Base-by-base conservation (phyloP, 2,329 filamentous ascomycete species). In the Chaetomium globosum region DNA sequence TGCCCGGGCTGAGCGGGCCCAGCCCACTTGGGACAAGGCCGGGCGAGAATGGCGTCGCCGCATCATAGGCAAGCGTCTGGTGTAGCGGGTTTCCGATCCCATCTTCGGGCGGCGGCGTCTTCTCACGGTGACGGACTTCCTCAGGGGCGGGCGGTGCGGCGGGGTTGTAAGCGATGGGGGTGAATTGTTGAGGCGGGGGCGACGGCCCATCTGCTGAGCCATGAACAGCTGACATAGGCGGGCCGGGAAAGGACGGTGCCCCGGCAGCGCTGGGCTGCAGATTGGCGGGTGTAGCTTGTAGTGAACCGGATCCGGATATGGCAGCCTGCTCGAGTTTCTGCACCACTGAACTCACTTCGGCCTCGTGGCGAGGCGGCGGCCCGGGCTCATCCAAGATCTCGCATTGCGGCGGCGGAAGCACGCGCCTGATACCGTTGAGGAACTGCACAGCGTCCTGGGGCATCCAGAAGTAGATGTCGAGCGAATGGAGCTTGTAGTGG, bases 381-480 rank as follows among this genome's bases (percentile, higher is more conserved):
- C 74, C 78, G 2, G 89, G 89, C 72, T 89, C 88, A 71, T 90
- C 86, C 48, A 83, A 78, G n/a, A 91, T 80, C 43, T 87, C 83
- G 36, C 90, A 80, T 67, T 88, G 87, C 9, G 80, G 77, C 0
- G 81, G 74, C 4, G 89, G 87, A 30, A 92, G 76, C 4, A 92
- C 84, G 62, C 86, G 83, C 59, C 88, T 81, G 62, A 92, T 79
- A 16, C 86, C 87, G 71, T 89, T 89, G 67, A 93, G 78, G 69
- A 93, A 91, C 64, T 87, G 83, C 31, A 87, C 79, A 1, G 90
- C 89, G 76, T 93, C 90, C 63, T 87, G 82, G 66, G 87, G 85
- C 0, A 87, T 91, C 89, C 89, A 93, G 73, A 93, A 90, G 78
- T 94, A 94, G 16, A 93, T 79, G 73, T 93, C 90, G 64, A 93